Conservation (phyloP, 1,139 yeast species). For the Magnusiomyces sp. region DNA sequence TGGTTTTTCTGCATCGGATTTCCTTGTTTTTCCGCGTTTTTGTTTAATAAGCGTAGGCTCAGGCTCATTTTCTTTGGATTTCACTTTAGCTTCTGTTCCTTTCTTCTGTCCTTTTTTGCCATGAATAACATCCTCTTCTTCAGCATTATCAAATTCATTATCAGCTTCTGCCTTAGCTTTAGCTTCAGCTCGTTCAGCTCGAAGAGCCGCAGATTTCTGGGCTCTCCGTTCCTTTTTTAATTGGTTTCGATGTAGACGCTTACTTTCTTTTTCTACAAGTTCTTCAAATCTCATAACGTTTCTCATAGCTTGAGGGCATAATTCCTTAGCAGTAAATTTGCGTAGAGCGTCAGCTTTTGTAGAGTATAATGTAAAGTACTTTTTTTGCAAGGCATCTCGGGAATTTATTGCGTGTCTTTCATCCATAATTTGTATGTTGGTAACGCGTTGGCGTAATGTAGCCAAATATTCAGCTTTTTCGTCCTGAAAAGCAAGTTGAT, state of each 20-base stretch:
- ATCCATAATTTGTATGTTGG: slow-evolving; percentile 11
- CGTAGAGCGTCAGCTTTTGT: slow-evolving; percentile 20
- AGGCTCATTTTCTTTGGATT: neutral
- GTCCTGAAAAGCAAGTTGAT: slow-evolving; percentile 14
- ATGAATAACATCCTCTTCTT: slow-evolving; percentile 1
- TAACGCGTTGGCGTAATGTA: slow-evolving; percentile 16
- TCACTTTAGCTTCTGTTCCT: slow-evolving; percentile 2
- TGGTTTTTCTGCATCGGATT: neutral
- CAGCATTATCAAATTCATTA: slow-evolving; percentile 21
- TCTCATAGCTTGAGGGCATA: slow-evolving; percentile 22
- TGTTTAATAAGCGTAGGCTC: neutral
- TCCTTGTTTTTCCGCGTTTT: neutral
- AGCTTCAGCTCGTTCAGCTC: slow-evolving; percentile 11
- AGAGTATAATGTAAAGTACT: slow-evolving; percentile 16
- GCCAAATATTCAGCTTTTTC: slow-evolving; percentile 22
- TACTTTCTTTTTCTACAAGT: slow-evolving; percentile 18
- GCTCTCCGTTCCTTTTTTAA: slow-evolving; percentile 11
- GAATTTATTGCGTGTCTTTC: slow-evolving; percentile 15
- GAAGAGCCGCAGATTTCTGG: slow-evolving; percentile 12
- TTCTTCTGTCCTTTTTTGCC: neutral
- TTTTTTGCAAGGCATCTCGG: slow-evolving; percentile 13
- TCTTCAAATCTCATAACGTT: slow-evolving; percentile 20
- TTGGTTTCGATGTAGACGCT: slow-evolving; percentile 10
- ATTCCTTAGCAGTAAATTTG: slow-evolving; percentile 20
- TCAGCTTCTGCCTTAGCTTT: slow-evolving; percentile 14